Conservation (phyloP, 31 red algal genomes). For the Odonthalia washingtoniensis region DNA sequence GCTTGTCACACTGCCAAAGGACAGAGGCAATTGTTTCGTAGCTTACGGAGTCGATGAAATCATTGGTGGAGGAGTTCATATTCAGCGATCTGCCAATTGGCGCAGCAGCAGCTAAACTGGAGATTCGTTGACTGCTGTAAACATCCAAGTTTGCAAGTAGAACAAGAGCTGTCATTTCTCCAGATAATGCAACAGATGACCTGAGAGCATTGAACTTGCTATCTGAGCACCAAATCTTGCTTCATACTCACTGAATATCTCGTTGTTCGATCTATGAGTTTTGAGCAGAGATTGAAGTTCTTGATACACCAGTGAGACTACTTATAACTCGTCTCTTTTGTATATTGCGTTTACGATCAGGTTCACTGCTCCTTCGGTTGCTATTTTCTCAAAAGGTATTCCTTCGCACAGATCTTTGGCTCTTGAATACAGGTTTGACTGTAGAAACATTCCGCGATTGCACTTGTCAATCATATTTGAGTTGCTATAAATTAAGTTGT, state of each 20-base stretch:
- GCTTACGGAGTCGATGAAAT: not conserved
- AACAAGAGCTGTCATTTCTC: not conserved
- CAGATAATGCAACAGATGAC: not conserved
- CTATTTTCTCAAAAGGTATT: not conserved
- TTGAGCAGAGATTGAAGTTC: not conserved
- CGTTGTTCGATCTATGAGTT: too few relatives aligned
- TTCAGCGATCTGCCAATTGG: not conserved
- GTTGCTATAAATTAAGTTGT: not conserved
- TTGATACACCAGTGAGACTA: not conserved
- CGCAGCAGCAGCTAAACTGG: not conserved
- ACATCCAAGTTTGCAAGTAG: not conserved
- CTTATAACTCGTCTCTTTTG: not conserved
- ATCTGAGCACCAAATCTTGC: too few relatives aligned
- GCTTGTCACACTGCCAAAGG: not conserved
- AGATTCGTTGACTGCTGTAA: not conserved
- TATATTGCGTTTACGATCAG: not conserved
- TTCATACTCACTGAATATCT: not conserved
- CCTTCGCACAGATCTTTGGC: not conserved
- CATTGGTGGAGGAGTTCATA: not conserved
- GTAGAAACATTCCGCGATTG: not conserved
- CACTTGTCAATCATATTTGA: not conserved
- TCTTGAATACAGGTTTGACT: not conserved
- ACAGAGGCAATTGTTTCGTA: not conserved
- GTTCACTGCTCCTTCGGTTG: not conserved
- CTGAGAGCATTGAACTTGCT: not conserved